phyloP scores from a whole-genome alignment of 1,139 yeast species.

The Yamadazyma songkhlaensis region DNA sequence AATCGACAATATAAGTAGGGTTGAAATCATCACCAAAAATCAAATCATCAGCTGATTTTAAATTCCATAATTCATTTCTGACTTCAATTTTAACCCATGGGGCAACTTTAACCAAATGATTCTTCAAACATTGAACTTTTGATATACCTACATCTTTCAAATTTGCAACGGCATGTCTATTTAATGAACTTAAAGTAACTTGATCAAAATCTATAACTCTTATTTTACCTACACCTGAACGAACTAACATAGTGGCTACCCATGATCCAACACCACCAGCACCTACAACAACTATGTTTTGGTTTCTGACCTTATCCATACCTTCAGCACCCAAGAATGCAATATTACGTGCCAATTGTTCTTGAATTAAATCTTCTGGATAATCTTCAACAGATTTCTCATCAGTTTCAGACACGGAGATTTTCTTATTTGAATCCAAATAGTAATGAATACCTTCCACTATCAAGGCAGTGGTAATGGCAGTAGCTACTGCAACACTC shows the following conservation, averaged over 20 bases:
- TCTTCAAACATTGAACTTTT: constrained; percentile 75
- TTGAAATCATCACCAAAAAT: constrained; percentile 51
- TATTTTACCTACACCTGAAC: constrained; percentile 81
- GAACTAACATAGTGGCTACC: constrained; percentile 87
- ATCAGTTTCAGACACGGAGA: neutral
- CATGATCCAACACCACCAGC: constrained; percentile 99
- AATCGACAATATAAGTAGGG: constrained; percentile 81
- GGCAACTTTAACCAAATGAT: constrained; percentile 65
- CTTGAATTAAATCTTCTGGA: constrained; percentile 77
- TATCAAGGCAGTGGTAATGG: constrained; percentile 37
- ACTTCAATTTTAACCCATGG: constrained; percentile 91
- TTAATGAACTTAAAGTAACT: constrained; percentile 85
- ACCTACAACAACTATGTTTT: constrained; percentile 86
- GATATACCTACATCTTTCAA: constrained; percentile 86
- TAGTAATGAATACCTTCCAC: constrained; percentile 41
- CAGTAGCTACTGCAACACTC: constrained; percentile 32
- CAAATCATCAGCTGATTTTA: constrained; percentile 59
- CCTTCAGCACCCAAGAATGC: constrained; percentile 90
- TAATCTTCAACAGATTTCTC: constrained; percentile 20
- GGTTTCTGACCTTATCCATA: constrained; percentile 68
- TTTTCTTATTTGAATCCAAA: constrained; percentile 6
- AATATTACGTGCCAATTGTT: constrained; percentile 89
- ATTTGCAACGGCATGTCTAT: constrained; percentile 92
- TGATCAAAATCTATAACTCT: constrained; percentile 93
- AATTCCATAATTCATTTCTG: constrained; percentile 72